A percentile compares a stretch with the other conserved stretches of the same genome.
Evolutionary conservation across 495 filamentous ascomycete species (phyloP).

Genomic region (Penicillium argentinense): DNA sequence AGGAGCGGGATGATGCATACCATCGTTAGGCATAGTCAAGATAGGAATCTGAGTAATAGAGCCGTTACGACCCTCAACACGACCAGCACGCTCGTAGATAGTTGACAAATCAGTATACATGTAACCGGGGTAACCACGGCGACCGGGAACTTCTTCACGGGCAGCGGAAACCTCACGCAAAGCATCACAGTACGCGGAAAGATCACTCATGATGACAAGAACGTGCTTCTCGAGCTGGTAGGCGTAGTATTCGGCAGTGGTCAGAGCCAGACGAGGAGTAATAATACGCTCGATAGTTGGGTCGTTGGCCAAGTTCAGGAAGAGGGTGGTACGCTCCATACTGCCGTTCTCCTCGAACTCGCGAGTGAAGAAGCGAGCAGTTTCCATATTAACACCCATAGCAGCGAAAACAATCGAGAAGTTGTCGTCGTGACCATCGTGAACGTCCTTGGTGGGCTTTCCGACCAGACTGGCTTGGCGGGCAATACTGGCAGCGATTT

Average conservation of each 20-base stretch:
- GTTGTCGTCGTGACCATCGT: slow-evolving; percentile 97
- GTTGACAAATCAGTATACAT: slow-evolving; percentile 99
- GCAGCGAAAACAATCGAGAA: slow-evolving; percentile 99
- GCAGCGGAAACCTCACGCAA: slow-evolving; percentile 97
- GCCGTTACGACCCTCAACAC: slow-evolving; percentile 95
- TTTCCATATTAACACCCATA: slow-evolving; percentile 99
- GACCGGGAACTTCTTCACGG: slow-evolving; percentile 98
- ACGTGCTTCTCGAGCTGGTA: slow-evolving; percentile 99
- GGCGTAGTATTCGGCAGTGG: slow-evolving; percentile 99
- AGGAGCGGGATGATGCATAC: slow-evolving; percentile 38
- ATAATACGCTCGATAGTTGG: slow-evolving; percentile 99
- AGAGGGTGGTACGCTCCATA: slow-evolving; percentile 94
- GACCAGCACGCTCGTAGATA: slow-evolving; percentile 98
- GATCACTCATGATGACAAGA: slow-evolving; percentile 95
- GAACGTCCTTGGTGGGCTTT: slow-evolving; percentile 87
- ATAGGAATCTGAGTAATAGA: slow-evolving; percentile 99
- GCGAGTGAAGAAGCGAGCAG: slow-evolving; percentile 94
- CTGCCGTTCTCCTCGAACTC: slow-evolving; percentile 99
- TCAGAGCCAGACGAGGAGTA: slow-evolving; percentile 96
- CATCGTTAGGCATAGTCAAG: slow-evolving; percentile 98
- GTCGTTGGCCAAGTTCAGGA: slow-evolving; percentile 98
- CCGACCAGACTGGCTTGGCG: slow-evolving; percentile 92
- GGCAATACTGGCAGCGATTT: slow-evolving; percentile 97
- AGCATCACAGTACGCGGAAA: slow-evolving; percentile 97
- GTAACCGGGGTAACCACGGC: slow-evolving; percentile 99